Evolutionary conservation across 768 basidiomycete genomes (phyloP).

Genomic region (Hygrophorus pudorinus): DNA sequence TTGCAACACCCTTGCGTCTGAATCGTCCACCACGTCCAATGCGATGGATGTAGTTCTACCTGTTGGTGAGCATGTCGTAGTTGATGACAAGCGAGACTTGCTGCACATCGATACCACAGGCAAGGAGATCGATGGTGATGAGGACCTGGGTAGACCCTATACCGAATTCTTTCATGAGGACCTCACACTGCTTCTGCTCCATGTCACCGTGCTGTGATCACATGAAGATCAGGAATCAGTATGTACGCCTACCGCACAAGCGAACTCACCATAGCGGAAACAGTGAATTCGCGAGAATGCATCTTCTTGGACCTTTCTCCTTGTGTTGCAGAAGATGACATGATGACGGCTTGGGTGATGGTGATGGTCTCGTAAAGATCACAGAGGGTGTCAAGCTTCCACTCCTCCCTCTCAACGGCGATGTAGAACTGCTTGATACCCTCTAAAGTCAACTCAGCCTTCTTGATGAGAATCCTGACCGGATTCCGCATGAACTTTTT

Average conservation of each 20-base stretch:
- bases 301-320: conserved; percentile 97
- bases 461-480: conserved; percentile 93
- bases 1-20: conserved; percentile 90
- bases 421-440: too few species aligned
- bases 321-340: conserved; percentile 97
- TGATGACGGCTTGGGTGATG: too few species aligned
- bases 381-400: too few species aligned
- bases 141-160: conserved; percentile 95
- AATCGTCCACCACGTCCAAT: conserved; percentile 96
- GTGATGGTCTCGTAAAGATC: too few species aligned
- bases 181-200: too few species aligned
- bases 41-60: conserved; percentile 98
- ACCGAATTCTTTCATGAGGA: conserved; percentile 98
- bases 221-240: conserved; percentile 2
- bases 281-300: too few species aligned
- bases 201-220: conserved; percentile 61
- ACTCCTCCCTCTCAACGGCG: too few species aligned
- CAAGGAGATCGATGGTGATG: conserved; percentile 96
- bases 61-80: too few species aligned
- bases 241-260: neutral
- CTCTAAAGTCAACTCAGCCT: too few species aligned
- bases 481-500: conserved; percentile 99
- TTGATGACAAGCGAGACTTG: too few species aligned
- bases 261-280: conserved; percentile 78
- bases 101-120: conserved; percentile 96